Conservation (phyloP, 1,139 yeast species). For the Pichia sp. region DNA sequence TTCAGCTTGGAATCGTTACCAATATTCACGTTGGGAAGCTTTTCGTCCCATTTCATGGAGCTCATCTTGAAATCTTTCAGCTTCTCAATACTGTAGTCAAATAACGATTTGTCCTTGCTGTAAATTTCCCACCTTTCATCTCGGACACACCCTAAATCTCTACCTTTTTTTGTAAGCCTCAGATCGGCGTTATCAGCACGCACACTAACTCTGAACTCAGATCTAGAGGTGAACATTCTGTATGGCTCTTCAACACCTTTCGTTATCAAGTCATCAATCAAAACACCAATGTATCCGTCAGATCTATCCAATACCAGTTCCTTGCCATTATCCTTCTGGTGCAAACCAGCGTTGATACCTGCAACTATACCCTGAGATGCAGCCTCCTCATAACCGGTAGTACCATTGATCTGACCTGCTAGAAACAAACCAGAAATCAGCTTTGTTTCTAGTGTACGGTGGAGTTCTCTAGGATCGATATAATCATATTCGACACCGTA, state of each 20-base stretch:
- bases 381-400: slow-evolving; percentile 99
- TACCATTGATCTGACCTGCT: slow-evolving; percentile 98
- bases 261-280: slow-evolving; percentile 89
- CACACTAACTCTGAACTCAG: slow-evolving; percentile 85
- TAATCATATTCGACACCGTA: slow-evolving; percentile 98
- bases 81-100: slow-evolving; percentile 42
- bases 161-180: slow-evolving; percentile 71
- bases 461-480: slow-evolving; percentile 86
- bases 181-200: slow-evolving; percentile 93
- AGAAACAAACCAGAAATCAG: slow-evolving; percentile 71
- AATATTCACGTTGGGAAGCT: slow-evolving; percentile 34
- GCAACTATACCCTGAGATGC: slow-evolving; percentile 96
- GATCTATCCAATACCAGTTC: slow-evolving; percentile 62
- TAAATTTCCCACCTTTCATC: slow-evolving; percentile 55
- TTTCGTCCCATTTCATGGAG: slow-evolving; percentile 58
- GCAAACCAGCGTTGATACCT: slow-evolving; percentile 86
- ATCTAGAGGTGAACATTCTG: slow-evolving; percentile 94
- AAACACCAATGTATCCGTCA: slow-evolving; percentile 87
- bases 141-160: slow-evolving; percentile 61
- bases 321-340: slow-evolving; percentile 35
- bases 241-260: slow-evolving; percentile 98
- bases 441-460: slow-evolving; percentile 77
- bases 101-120: slow-evolving; percentile 43
- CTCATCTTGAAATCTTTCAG: slow-evolving; percentile 47
- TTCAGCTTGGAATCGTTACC: slow-evolving; percentile 40